Conservation (phyloP, 2,329 filamentous ascomycete genomes). For the Albophoma yamanashiensis region DNA sequence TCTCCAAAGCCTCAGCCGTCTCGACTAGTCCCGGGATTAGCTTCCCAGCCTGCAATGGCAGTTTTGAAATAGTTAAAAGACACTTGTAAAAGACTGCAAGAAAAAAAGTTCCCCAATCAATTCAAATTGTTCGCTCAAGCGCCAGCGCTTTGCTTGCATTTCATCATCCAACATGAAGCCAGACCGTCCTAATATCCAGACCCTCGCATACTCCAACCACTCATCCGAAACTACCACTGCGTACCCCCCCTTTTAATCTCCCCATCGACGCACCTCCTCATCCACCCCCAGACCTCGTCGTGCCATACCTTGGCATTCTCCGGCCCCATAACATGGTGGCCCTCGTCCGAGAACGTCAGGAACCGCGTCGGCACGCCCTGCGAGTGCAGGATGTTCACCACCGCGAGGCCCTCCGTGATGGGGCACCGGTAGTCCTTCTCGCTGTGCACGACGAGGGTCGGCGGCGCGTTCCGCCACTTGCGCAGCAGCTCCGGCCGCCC, state of each 20-base stretch:
- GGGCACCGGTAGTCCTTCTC: constrained; percentile 53
- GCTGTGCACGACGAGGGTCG: constrained; percentile 63
- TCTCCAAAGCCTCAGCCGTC: no score
- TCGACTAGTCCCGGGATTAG: no score
- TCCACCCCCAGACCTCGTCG: constrained; percentile 55
- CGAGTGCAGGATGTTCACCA: constrained; percentile 63
- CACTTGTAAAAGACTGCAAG: no score
- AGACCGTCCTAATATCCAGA: no score
- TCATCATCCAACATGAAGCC: no score
- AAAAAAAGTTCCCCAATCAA: no score
- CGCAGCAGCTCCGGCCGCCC: constrained; percentile 31
- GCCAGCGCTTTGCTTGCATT: no score
- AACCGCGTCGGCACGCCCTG: constrained; percentile 58
- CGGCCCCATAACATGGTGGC: constrained; percentile 58
- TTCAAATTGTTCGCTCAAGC: no score
- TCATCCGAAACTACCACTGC: constrained; percentile 2
- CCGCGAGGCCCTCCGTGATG: constrained; percentile 45
- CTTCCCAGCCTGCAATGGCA: no score
- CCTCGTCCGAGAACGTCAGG: constrained; percentile 63
- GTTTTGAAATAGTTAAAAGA: no score
- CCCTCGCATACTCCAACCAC: no score
- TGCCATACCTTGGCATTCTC: constrained; percentile 64
- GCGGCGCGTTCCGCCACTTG: constrained; percentile 51
- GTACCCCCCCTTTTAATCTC: constrained; percentile 9
- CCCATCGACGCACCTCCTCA: constrained; percentile 38